These are phyloP conservation scores for Fallopia convolvulus DNA, from an alignment of 148 eudicot genomes.

Conservation along the genomic window DNA sequence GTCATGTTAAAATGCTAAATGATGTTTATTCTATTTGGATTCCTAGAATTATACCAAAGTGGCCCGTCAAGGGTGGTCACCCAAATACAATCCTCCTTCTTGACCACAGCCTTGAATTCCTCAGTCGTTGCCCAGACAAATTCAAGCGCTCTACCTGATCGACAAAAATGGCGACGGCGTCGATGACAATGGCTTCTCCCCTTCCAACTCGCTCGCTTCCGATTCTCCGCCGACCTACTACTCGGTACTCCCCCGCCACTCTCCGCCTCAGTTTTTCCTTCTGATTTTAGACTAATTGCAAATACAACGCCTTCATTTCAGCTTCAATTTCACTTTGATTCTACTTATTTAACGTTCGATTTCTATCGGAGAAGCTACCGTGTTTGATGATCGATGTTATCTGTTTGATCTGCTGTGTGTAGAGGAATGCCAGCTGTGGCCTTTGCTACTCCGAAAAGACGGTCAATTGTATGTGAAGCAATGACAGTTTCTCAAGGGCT, in stretches of 20 bases:
- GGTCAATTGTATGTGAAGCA: slow-evolving; percentile 25
- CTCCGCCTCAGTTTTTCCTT: background rate
- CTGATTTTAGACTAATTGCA: background rate
- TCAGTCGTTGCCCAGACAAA: background rate
- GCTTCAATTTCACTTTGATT: background rate
- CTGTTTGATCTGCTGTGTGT: background rate
- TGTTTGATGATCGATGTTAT: background rate
- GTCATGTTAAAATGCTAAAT: too few relatives aligned
- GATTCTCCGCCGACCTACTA: slow-evolving; percentile 30
- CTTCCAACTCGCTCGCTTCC: slow-evolving; percentile 18
- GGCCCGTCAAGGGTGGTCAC: background rate
- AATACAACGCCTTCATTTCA: background rate
- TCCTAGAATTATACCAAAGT: background rate
- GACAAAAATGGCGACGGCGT: slow-evolving; percentile 25
- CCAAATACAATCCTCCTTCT: background rate
- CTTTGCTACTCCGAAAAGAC: slow-evolving; percentile 39
- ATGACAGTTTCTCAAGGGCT: slow-evolving; percentile 48
- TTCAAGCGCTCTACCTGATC: background rate
- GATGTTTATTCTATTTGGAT: background rate
- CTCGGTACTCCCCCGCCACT: slow-evolving; percentile 28
- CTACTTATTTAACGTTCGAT: background rate
- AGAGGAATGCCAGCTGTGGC: slow-evolving; percentile 36
- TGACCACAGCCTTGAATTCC: background rate
- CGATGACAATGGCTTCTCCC: slow-evolving; percentile 25
- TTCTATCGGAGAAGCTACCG: background rate